A percentile compares a stretch with the other conserved stretches of the same genome.
These are phyloP conservation scores for Colletotrichum sp. DNA, from an alignment of 2,329 filamentous ascomycete species.

Conservation along the genomic window DNA sequence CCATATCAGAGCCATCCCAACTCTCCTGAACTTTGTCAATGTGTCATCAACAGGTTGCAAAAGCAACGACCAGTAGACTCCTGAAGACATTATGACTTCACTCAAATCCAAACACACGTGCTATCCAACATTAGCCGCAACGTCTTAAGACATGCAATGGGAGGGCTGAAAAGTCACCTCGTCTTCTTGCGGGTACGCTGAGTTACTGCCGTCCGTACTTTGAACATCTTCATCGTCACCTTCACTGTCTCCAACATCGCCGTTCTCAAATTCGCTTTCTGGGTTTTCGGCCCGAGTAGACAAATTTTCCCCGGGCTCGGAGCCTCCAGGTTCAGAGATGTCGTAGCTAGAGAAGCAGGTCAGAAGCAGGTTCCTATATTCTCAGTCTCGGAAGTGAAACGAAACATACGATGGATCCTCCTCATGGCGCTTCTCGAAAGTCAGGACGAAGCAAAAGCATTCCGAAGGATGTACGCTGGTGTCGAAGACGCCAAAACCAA, in stretches of 20 bases:
- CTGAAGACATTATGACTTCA: background rate
- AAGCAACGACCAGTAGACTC: background rate
- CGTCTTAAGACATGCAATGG: background rate
- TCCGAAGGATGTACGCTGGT: background rate
- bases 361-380: too few relatives aligned
- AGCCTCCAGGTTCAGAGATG: too few relatives aligned
- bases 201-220: background rate
- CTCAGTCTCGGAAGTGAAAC: background rate
- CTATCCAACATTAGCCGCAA: background rate
- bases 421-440: background rate
- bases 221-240: too few relatives aligned
- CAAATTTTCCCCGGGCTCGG: too few relatives aligned
- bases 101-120: background rate
- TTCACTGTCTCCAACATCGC: background rate
- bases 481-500: background rate
- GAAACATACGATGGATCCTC: background rate
- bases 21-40: background rate
- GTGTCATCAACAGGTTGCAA: background rate
- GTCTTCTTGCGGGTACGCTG: background rate
- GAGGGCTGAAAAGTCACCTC: background rate
- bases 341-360: too few relatives aligned
- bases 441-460: background rate
- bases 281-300: too few relatives aligned
- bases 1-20: background rate
- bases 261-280: background rate